Conservation (phyloP, 495 filamentous ascomycete genomes). For the Daldinia bambusicola region DNA sequence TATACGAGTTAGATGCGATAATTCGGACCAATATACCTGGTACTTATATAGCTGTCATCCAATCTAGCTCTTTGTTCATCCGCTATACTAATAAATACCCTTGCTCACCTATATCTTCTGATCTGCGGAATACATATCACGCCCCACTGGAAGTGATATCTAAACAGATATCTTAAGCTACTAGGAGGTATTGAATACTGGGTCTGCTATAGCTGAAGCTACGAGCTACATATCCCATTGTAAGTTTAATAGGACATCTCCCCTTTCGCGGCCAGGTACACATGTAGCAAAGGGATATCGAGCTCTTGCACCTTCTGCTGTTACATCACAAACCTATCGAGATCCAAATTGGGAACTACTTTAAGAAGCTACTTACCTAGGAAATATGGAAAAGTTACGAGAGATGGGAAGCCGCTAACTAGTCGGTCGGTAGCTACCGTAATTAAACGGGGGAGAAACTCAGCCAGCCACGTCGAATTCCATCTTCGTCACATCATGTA, state of each 20-base stretch:
- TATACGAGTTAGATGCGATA: constrained; percentile 5
- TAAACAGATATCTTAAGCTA: constrained; percentile 2
- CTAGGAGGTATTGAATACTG: constrained; percentile 6
- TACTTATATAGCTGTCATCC: not conserved
- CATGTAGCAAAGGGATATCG: not conserved
- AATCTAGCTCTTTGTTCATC: constrained; percentile 11
- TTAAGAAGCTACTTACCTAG: constrained; percentile 14
- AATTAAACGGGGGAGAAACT: constrained; percentile 5
- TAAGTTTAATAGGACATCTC: constrained; percentile 10
- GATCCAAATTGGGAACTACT: constrained; percentile 10
- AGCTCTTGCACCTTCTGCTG: not conserved
- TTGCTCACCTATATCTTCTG: constrained; percentile 16
- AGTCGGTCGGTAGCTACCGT: constrained; percentile 18
- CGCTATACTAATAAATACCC: constrained; percentile 15
- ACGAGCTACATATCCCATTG: not conserved
- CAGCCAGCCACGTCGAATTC: not conserved
- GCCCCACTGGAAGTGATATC: constrained; percentile 20
- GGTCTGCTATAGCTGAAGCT: not conserved
- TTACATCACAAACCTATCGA: not conserved
- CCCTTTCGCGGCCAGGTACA: not conserved
- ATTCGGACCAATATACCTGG: no score
- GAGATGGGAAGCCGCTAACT: constrained; percentile 36
- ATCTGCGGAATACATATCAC: constrained; percentile 21
- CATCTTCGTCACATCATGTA: constrained; percentile 43
- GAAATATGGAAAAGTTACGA: constrained; percentile 11